These are phyloP conservation scores for Diplotaxis tenuifolia DNA, from an alignment of 345 rosid genomes.

Conservation along the genomic window DNA sequence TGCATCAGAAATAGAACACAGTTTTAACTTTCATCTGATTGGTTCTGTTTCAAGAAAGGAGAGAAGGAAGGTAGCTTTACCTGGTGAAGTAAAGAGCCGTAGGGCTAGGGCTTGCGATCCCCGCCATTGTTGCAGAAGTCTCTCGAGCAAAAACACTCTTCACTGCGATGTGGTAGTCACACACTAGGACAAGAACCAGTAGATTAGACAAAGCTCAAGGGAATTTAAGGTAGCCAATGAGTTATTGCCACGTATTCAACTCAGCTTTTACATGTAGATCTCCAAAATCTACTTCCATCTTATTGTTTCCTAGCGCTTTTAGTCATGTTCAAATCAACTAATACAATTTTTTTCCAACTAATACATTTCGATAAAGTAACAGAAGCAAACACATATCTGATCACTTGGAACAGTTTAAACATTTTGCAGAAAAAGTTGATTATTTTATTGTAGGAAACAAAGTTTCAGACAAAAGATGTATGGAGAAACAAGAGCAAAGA, in stretches of 20 bases:
- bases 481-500: conserved; percentile 27
- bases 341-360: too few species aligned
- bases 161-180: conserved; percentile 24
- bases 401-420: conserved; percentile 5
- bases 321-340: too few species aligned
- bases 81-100: conserved; percentile 51
- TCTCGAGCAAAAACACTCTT: neutral
- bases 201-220: conserved; percentile 38
- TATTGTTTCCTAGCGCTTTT: too few species aligned
- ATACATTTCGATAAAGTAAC: neutral
- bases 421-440: neutral
- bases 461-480: conserved; percentile 16
- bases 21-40: neutral
- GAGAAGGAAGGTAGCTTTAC: conserved; percentile 35
- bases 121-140: conserved; percentile 52
- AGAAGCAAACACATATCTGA: neutral
- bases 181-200: conserved; percentile 23
- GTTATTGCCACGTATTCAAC: conserved; percentile 54
- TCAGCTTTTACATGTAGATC: conserved; percentile 18
- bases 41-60: conserved; percentile 9
- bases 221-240: conserved; percentile 58
- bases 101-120: conserved; percentile 45
- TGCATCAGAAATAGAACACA: conserved; percentile 31
- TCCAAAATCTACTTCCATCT: conserved; percentile 14
- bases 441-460: conserved; percentile 21